phyloP scores from a whole-genome alignment of 2,329 filamentous ascomycete genomes.

The Pezicula carpinea region DNA sequence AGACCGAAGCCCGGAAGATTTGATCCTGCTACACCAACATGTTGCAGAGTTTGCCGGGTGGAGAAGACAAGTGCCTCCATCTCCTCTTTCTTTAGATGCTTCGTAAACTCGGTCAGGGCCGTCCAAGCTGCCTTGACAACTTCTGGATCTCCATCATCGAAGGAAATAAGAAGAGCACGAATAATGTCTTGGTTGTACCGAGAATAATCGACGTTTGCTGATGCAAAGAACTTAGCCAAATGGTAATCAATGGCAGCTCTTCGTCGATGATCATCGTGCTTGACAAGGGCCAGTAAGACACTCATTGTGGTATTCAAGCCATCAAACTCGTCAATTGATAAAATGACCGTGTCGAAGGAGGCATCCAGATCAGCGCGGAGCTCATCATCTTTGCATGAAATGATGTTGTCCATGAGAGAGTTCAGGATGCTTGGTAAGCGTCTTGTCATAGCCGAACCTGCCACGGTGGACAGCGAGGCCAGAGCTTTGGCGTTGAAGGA shows the following conservation, averaged over 20 bases:
- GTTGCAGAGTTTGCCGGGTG: conserved; percentile 78
- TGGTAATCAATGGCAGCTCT: conserved; percentile 75
- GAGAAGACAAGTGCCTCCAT: conserved; percentile 91
- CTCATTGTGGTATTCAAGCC: conserved; percentile 95
- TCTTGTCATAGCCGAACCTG: conserved; percentile 84
- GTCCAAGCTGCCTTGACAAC: conserved; percentile 90
- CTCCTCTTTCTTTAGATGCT: conserved; percentile 89
- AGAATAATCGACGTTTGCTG: conserved; percentile 81
- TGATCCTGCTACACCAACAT: conserved; percentile 81
- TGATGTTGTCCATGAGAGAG: conserved; percentile 87
- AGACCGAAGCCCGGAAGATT: conserved; percentile 84
- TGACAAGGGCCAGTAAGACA: conserved; percentile 79
- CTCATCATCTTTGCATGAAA: conserved; percentile 69
- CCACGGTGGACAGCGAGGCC: conserved; percentile 88
- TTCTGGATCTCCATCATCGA: conserved; percentile 77
- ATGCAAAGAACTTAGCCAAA: conserved; percentile 79
- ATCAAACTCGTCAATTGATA: conserved; percentile 93
- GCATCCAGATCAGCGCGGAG: conserved; percentile 68
- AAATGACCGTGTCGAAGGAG: conserved; percentile 83
- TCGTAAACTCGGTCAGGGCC: conserved; percentile 82
- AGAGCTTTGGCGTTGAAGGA: conserved; percentile 93
- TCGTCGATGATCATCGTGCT: conserved; percentile 87
- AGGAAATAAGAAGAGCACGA: conserved; percentile 82
- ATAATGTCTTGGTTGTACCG: conserved; percentile 96
- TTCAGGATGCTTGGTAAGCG: conserved; percentile 87